Evolutionary conservation across 192 early-diverging fungal species (phyloP), one percentile per base, ranked within the genome.

Genomic region (Rhizoclosmatium sp.): DNA sequence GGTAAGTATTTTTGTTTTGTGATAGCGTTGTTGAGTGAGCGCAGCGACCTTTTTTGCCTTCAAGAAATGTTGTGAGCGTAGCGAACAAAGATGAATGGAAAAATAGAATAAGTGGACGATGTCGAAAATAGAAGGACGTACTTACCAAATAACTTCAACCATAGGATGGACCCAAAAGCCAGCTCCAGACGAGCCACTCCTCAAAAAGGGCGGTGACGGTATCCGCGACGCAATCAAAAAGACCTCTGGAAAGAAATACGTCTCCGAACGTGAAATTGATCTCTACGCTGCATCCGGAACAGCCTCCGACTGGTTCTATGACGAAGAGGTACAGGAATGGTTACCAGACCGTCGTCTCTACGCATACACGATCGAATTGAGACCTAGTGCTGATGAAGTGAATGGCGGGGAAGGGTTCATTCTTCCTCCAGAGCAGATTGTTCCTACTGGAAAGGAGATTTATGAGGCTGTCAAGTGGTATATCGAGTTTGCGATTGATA

Each of bases 311-410:
- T 91, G 83, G 83, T 91, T 84, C 75, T 90, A 89, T 65, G 85
- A 81, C 44, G 76, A 83, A 69, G 69, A 65, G 12, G 72, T 69
- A 10, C 76, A 78, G 58, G 68, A 77, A 42, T 79, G 81, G 68
- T 65, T 83, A 3, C 70, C 79, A n/a, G 74, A 82, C 58, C 65
- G 80, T 41, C 61, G 79, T n/a, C 51, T 85, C 39, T 90, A 87
- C 76, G 81, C 86, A 9, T 89, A 83, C 80, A 87, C 87, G 16
- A 89, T 91, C 58, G 90, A 90, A 81, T 78, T 91, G 62, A 72
- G 90, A 3, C 90, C 88, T 4, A 82, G 80, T 16, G 67, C 82
- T 7, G 77, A 79, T 21, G 78, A 80, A 74, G 69, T 70, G 16
- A 64, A 78, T 41, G 81, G 81, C 2, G 72, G 44, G 47, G 59